Evolutionary conservation across 805 yeast genomes (phyloP).

Genomic region (Ogataea minuta): DNA sequence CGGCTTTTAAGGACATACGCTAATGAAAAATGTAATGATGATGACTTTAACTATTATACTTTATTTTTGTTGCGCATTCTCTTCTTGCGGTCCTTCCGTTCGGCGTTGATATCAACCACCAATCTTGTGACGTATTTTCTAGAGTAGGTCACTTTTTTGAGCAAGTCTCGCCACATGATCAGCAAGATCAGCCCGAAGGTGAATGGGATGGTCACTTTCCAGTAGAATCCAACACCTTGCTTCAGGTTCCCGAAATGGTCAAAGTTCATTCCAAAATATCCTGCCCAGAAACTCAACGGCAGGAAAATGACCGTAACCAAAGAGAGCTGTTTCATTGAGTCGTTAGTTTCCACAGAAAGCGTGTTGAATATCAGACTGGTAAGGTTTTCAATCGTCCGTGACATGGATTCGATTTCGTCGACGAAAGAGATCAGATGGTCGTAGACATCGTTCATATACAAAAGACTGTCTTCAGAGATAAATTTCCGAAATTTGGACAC

Average conservation of each 20-base stretch:
- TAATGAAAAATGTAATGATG: constrained; percentile 3
- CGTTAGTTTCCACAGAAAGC: constrained; percentile 52
- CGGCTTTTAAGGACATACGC: constrained; percentile 4
- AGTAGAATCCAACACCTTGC: constrained; percentile 41
- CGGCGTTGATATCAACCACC: constrained; percentile 9
- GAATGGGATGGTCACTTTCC: constrained; percentile 47
- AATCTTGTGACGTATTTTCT: constrained; percentile 9
- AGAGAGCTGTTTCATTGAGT: constrained; percentile 52
- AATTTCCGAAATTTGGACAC: constrained; percentile 29
- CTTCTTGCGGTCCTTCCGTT: constrained; percentile 3
- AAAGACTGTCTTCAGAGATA: constrained; percentile 42
- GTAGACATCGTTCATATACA: constrained; percentile 53
- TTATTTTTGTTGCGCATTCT: not conserved
- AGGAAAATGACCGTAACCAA: constrained; percentile 57
- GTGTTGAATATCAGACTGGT: constrained; percentile 56
- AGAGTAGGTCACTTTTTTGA: constrained; percentile 6
- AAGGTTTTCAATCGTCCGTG: constrained; percentile 48
- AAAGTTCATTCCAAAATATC: constrained; percentile 61
- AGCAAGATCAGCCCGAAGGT: constrained; percentile 35
- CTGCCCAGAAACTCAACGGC: constrained; percentile 59
- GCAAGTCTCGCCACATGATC: constrained; percentile 34
- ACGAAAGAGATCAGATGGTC: constrained; percentile 54
- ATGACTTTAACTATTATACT: constrained; percentile 1
- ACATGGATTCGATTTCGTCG: constrained; percentile 55
- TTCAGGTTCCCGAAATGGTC: constrained; percentile 39